phyloP scores from a whole-genome alignment of 2,329 filamentous ascomycete species.

The Didymella pomorum region DNA sequence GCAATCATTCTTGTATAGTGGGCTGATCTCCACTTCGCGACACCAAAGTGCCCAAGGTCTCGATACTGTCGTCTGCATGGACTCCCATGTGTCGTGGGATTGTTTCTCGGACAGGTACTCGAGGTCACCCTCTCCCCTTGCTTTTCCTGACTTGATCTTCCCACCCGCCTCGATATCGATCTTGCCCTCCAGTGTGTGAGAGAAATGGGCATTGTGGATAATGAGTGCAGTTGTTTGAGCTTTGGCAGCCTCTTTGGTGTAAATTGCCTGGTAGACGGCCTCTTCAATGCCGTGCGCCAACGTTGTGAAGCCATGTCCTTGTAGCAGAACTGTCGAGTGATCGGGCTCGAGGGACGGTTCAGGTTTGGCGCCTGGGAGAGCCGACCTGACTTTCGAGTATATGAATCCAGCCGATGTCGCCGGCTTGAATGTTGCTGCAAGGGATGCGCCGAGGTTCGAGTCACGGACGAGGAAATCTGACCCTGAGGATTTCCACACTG shows the following conservation, averaged over 20 bases:
- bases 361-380: conserved; percentile 44
- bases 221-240: conserved; percentile 51
- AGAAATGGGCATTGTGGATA: conserved; percentile 46
- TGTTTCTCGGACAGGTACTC: conserved; percentile 55
- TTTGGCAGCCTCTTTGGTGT: conserved; percentile 52
- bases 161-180: conserved; percentile 50
- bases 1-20: conserved; percentile 53
- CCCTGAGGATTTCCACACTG: conserved; percentile 47
- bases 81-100: conserved; percentile 52
- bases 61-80: conserved; percentile 43
- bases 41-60: conserved; percentile 56
- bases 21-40: conserved; percentile 51
- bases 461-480: conserved; percentile 49
- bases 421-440: conserved; percentile 49
- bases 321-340: conserved; percentile 52
- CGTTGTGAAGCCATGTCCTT: conserved; percentile 57
- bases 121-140: conserved; percentile 53
- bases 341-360: conserved; percentile 46
- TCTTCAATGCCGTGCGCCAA: conserved; percentile 54
- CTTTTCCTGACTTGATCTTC: conserved; percentile 52
- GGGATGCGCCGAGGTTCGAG: conserved; percentile 43
- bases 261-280: conserved; percentile 56
- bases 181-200: conserved; percentile 51
- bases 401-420: conserved; percentile 50
- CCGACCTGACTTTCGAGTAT: conserved; percentile 49